A percentile compares a stretch with the other conserved stretches of the same genome.
Conservation (phyloP, 2,329 filamentous ascomycete genomes). For the Cercospora berteroae region DNA sequence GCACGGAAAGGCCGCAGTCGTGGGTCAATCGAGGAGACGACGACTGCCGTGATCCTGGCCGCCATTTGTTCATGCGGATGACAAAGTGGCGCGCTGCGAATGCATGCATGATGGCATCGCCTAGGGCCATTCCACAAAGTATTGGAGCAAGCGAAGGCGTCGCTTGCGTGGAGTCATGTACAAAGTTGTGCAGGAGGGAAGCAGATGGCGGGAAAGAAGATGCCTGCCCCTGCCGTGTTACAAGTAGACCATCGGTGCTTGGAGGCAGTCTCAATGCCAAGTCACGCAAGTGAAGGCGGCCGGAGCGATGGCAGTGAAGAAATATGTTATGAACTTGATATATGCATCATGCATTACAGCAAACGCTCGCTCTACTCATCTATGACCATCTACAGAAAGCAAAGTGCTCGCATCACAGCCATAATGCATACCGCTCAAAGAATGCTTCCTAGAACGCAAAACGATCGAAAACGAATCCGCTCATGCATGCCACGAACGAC, state of each 20-base stretch:
- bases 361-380: not conserved
- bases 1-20: not conserved
- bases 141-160: not conserved
- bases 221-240: too few relatives aligned
- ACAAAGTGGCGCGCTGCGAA: not conserved
- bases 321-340: too few relatives aligned
- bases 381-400: not conserved
- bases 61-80: not conserved
- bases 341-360: not conserved
- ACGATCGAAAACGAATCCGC: not conserved
- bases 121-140: not conserved
- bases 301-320: too few relatives aligned
- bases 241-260: too few relatives aligned
- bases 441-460: not conserved
- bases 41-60: not conserved
- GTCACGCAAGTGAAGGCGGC: too few relatives aligned
- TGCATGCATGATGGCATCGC: not conserved
- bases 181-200: not conserved
- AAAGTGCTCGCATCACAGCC: not conserved
- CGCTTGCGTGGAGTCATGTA: not conserved
- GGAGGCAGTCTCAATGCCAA: too few relatives aligned
- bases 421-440: not conserved
- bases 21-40: not conserved
- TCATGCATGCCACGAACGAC: not conserved
- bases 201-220: too few relatives aligned